A percentile compares a stretch with the other conserved stretches of the same genome.
These are phyloP conservation scores for Backusella macrospora DNA, from an alignment of 192 early-diverging fungal species.

Conservation along the genomic window DNA sequence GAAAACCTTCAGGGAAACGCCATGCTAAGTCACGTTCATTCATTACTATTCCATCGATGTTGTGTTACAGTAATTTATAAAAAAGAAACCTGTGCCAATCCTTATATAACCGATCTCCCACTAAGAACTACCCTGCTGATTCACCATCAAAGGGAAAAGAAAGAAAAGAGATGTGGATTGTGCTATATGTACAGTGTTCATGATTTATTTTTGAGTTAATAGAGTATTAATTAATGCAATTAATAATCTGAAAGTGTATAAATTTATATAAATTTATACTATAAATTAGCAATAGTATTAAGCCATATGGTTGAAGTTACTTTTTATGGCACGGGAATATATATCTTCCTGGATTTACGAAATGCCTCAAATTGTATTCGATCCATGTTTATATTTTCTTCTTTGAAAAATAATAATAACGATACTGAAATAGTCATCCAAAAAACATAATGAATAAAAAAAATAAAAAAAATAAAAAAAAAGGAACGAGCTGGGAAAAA, in stretches of 20 bases:
- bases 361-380: not conserved
- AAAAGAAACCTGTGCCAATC: constrained; percentile 11
- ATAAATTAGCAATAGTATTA: constrained; percentile 5
- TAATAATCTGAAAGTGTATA: not conserved
- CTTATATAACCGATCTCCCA: not conserved
- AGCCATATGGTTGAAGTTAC: not conserved
- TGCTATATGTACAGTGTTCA: not conserved
- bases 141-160: not conserved
- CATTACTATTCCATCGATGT: constrained; percentile 1
- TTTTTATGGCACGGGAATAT: not conserved
- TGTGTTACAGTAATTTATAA: constrained; percentile 12
- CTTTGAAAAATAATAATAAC: not conserved
- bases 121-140: not conserved
- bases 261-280: not conserved
- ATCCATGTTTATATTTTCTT: constrained; percentile 1
- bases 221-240: not conserved
- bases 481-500: not conserved
- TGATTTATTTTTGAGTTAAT: not conserved
- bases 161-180: not conserved
- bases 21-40: not conserved
- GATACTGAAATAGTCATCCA: not conserved
- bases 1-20: not conserved
- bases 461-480: not conserved
- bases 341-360: constrained; percentile 1
- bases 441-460: not conserved